Conservation (phyloP, 441 rosid genomes). For the Populus tomentosa region DNA sequence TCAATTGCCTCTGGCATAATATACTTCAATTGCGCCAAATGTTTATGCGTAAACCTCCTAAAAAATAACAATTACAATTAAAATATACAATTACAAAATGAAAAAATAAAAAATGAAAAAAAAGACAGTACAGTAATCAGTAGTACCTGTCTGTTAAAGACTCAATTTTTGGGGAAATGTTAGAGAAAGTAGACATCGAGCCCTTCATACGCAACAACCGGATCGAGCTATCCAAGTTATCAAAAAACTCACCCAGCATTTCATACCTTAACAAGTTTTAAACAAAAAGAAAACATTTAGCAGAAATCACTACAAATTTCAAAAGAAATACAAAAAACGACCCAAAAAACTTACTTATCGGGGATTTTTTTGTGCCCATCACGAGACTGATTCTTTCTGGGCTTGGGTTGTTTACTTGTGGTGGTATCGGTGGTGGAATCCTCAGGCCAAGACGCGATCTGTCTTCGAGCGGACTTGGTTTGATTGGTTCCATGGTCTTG, state of each 20-base stretch:
- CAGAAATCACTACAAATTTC: not conserved
- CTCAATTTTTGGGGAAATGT: slow-evolving; percentile 51
- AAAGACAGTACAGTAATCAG: not conserved
- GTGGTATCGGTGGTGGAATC: slow-evolving; percentile 19
- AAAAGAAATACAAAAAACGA: slow-evolving; percentile 5
- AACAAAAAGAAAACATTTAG: not conserved
- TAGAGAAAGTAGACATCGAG: slow-evolving; percentile 45
- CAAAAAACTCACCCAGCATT: slow-evolving; percentile 57
- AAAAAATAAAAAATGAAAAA: not conserved
- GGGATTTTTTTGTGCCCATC: slow-evolving; percentile 32
- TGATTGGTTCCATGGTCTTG: slow-evolving; percentile 7
- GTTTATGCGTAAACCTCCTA: slow-evolving; percentile 74
- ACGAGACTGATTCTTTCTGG: not conserved
- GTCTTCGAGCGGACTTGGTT: slow-evolving; percentile 44
- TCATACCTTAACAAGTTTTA: slow-evolving; percentile 39
- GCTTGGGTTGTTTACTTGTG: not conserved
- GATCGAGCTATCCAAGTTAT: slow-evolving; percentile 62
- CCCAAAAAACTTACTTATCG: slow-evolving; percentile 40
- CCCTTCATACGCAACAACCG: slow-evolving; percentile 49
- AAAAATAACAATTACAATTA: slow-evolving; percentile 7
- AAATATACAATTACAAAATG: not conserved
- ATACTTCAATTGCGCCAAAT: slow-evolving; percentile 72
- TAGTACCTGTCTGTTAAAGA: slow-evolving; percentile 64
- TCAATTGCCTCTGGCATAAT: slow-evolving; percentile 73
- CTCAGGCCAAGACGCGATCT: slow-evolving; percentile 36